Evolutionary conservation across 768 basidiomycete genomes (phyloP), one percentile per base, ranked within the genome.

Genomic region (Cystobasidium tubakii): DNA sequence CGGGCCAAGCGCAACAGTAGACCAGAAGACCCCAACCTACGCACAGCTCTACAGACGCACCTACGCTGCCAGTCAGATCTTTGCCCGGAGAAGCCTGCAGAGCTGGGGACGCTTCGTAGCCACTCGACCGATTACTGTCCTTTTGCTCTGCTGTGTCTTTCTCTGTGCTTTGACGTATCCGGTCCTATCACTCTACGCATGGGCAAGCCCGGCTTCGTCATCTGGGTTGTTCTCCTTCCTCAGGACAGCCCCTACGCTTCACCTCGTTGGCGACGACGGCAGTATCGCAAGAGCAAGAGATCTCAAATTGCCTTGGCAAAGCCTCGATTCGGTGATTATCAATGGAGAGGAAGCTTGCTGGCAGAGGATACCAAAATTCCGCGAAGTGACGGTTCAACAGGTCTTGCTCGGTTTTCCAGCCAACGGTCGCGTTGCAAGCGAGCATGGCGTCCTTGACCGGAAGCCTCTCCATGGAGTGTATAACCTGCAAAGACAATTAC

Each of bases 381-480:
- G 69, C 19, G 69, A 71, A 55, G 43, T 71, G n/a, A 42, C 69
- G 1, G 69, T 71, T 13, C 69, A 71, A 29, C 69, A 71, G 69
- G 29, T 71, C 27, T 53, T 71, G 21, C 25, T 71, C 13, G 69
- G 69, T 27, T 60, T 71, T 17, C 54, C 54, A 12, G 29, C 29
- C 25, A 34, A 71, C 21, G 55, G 69, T 33, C 33, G 31, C 9
- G 43, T 39, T 42, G 69, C 69, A 10, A 71, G 69, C 63, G 73
- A 73, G 63, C 73, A 73, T 50, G 73, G 73, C 25, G 73, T 73
- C 17, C 64, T 73, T 10, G 73, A 73, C 39, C 62, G 73, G 21
- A 29, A 63, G 29, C 36, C 62, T 34, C 50, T 73, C 1, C 73
- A 66, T 33, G 46, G 62, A 9, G 62, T 63, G 1, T 55, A 63